phyloP scores from a whole-genome alignment of 1,139 yeast genomes.

The Magnusiomyces ingens region DNA sequence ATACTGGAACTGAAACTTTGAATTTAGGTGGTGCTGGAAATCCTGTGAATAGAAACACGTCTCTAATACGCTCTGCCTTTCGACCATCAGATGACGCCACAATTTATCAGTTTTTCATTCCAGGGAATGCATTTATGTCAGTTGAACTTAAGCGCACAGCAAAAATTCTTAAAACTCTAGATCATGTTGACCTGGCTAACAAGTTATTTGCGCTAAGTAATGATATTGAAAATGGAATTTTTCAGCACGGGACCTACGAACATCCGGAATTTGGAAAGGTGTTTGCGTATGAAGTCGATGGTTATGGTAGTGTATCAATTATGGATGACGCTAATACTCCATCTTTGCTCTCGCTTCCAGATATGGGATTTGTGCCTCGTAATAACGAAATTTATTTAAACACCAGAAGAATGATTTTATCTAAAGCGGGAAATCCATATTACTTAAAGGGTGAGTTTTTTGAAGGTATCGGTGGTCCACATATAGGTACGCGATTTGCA shows the following conservation, averaged over 20 bases:
- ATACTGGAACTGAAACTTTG: conserved; percentile 73
- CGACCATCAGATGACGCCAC: conserved; percentile 90
- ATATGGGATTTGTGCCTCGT: conserved; percentile 54
- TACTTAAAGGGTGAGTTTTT: conserved; percentile 55
- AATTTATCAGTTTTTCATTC: conserved; percentile 70
- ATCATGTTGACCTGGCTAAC: conserved; percentile 23
- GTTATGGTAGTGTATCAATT: conserved; percentile 63
- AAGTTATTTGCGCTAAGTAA: conserved; percentile 37
- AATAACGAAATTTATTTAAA: conserved; percentile 62
- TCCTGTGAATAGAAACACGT: conserved; percentile 68
- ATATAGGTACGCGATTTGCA: conserved; percentile 69
- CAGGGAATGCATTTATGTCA: conserved; percentile 75
- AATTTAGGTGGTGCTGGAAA: conserved; percentile 75
- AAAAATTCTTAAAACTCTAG: conserved; percentile 21
- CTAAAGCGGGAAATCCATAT: conserved; percentile 71
- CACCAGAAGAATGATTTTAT: conserved; percentile 69
- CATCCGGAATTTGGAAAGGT: conserved; percentile 71
- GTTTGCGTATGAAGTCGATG: conserved; percentile 85
- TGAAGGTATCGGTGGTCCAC: conserved; percentile 87
- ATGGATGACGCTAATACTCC: conserved; percentile 95
- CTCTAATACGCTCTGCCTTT: conserved; percentile 76
- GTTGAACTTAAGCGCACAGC: conserved; percentile 49
- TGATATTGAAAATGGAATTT: conserved; percentile 50
- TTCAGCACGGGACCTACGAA: conserved; percentile 53
- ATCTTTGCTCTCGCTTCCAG: conserved; percentile 73